Conservation (phyloP, 768 basidiomycete genomes). For the Termitomyces sp. region DNA sequence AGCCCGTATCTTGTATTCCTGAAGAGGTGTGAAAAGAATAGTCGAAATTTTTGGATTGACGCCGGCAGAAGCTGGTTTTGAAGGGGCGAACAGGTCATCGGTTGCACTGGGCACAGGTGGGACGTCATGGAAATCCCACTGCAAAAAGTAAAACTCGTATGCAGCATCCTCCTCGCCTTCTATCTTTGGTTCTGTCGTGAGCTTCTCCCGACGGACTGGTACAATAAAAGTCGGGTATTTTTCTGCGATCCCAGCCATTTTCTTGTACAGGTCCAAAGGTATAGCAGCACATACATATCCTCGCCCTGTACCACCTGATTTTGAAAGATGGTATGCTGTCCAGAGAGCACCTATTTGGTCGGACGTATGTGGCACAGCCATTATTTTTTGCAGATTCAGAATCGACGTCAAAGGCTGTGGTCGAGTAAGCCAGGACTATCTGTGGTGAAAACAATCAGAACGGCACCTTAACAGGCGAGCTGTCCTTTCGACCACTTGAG, state of each 20-base stretch:
- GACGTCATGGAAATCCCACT: constrained; percentile 83
- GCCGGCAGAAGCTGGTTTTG: constrained; percentile 15
- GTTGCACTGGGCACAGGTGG: constrained; percentile 52
- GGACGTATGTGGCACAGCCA: constrained; percentile 62
- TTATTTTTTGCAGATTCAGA: constrained; percentile 67
- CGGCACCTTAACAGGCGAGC: constrained; percentile 61
- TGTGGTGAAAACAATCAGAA: background rate
- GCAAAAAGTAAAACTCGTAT: constrained; percentile 79
- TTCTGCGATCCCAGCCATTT: constrained; percentile 58
- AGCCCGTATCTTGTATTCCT: constrained; percentile 84
- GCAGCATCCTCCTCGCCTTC: constrained; percentile 36
- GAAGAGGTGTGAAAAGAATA: constrained; percentile 86
- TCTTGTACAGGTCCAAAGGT: constrained; percentile 63
- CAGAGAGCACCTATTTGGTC: constrained; percentile 79
- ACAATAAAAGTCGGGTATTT: constrained; percentile 77
- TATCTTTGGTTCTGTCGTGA: constrained; percentile 9
- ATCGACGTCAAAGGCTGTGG: constrained; percentile 74
- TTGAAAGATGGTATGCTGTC: constrained; percentile 83
- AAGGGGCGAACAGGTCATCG: constrained; percentile 40
- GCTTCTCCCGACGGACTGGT: constrained; percentile 59
- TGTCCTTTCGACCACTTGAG: constrained; percentile 43
- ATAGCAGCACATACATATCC: constrained; percentile 84
- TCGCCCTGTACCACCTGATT: constrained; percentile 73
- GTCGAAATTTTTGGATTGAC: constrained; percentile 57
- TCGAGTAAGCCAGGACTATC: background rate